Percentiles rank a stretch among this genome's conserved stretches.
Conservation (phyloP, 352 stramenopile genomes). For the Pythium diclinum region DNA sequence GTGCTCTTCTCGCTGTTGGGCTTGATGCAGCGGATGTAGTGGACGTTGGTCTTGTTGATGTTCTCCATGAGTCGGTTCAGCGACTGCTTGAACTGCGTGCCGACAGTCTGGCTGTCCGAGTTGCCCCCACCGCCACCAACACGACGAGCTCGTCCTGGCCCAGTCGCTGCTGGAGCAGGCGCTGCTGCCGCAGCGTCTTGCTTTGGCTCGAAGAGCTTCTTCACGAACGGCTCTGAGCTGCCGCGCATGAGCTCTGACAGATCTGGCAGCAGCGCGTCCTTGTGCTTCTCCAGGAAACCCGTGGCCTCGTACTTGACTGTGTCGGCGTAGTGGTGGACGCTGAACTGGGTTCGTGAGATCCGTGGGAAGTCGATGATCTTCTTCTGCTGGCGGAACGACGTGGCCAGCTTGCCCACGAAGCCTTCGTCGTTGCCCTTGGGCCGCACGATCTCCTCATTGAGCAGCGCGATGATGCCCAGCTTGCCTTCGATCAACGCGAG, state of each 20-base stretch:
- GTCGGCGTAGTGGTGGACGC: constrained; percentile 93
- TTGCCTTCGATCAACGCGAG: constrained; percentile 84
- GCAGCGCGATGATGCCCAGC: constrained; percentile 86
- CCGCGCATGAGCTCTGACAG: constrained; percentile 85
- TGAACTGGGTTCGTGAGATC: constrained; percentile 84
- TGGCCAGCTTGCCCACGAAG: constrained; percentile 75
- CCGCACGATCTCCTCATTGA: constrained; percentile 89
- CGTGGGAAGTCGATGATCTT: constrained; percentile 76
- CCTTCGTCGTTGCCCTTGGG: constrained; percentile 85
- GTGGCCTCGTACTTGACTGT: constrained; percentile 90
- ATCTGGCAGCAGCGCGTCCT: constrained; percentile 92
- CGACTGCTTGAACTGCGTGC: constrained; percentile 79
- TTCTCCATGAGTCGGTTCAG: constrained; percentile 67
- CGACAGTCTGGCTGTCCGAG: constrained; percentile 46
- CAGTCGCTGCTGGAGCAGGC: constrained; percentile 28
- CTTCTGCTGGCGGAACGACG: constrained; percentile 76
- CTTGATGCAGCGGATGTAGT: constrained; percentile 87
- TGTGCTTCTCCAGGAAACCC: constrained; percentile 95
- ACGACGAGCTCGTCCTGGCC: constrained; percentile 12
- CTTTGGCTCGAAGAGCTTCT: constrained; percentile 73
- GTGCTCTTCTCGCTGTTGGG: constrained; percentile 75
- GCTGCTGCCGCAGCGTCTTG: constrained; percentile 59
- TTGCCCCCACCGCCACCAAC: constrained; percentile 17
- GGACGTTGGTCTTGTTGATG: constrained; percentile 69
- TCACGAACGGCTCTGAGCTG: constrained; percentile 57